Evolutionary conservation across 1,284 basidiomycete species (phyloP).

Genomic region (Mixia osmundae): DNA sequence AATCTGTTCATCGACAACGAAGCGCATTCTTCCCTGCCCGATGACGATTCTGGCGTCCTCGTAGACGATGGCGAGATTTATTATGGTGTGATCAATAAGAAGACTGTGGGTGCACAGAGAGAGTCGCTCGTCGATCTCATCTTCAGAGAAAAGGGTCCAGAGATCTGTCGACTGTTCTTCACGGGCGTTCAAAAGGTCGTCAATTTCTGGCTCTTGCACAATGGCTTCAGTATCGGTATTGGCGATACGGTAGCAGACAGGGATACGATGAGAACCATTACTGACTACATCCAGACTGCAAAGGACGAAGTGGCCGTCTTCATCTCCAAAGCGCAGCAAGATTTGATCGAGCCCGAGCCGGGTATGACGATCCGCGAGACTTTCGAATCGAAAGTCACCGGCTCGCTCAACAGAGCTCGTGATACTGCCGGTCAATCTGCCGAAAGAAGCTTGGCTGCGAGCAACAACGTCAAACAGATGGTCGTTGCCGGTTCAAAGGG

Average conservation of each 20-base stretch:
- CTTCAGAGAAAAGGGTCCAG: slow-evolving; percentile 91
- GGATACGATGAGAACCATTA: slow-evolving; percentile 67
- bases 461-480: slow-evolving; percentile 99
- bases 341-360: slow-evolving; percentile 60
- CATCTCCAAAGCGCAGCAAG: slow-evolving; percentile 54
- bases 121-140: slow-evolving; percentile 92
- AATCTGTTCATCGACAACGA: slow-evolving; percentile 50
- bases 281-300: slow-evolving; percentile 52
- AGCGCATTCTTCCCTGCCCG: slow-evolving; percentile 53
- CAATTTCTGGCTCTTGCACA: slow-evolving; percentile 97
- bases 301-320: slow-evolving; percentile 50
- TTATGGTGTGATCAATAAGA: slow-evolving; percentile 91
- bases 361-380: slow-evolving; percentile 99
- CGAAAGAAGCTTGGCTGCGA: slow-evolving; percentile 85
- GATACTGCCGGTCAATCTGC: slow-evolving; percentile 87
- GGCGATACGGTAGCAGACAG: slow-evolving; percentile 92
- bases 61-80: slow-evolving; percentile 95
- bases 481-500: slow-evolving; percentile 88
- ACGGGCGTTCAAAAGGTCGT: slow-evolving; percentile 84
- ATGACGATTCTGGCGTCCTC: slow-evolving; percentile 78
- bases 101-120: slow-evolving; percentile 72
- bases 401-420: slow-evolving; percentile 86
- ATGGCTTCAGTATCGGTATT: slow-evolving; percentile 96
- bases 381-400: slow-evolving; percentile 67
- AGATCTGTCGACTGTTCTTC: slow-evolving; percentile 77